Evolutionary conservation across 805 yeast genomes (phyloP), one percentile per base, ranked within the genome.

Genomic region (Starmerella vaccinii): DNA sequence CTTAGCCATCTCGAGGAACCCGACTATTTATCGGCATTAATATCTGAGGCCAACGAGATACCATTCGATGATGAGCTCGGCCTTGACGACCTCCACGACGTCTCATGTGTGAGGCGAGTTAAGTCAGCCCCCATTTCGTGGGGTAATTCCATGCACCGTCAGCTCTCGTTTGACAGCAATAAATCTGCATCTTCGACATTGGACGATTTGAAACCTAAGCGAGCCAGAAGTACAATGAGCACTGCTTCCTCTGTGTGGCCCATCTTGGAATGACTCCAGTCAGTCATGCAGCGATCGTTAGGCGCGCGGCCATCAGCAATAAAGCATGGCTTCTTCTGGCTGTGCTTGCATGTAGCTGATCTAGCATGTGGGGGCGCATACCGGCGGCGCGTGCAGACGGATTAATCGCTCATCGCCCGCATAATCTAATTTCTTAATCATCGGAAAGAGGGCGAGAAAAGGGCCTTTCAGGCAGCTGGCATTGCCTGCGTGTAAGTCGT

Each of bases 31-130:
- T 65, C 62, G 39, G 68, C 61, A 10, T 38, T 72, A 15, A 49
- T 76, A 19, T 80, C 76, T 55, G 81, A 76, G 59, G 74, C 73
- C 43, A 76, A 76, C 53, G 66, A 61, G 2, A 66, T 76, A 4
- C 77, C 80, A 1, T 76, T 71, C 51, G 75, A 73, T 47, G 37
- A 33, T 2, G 42, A 29, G 1, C 35, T 42, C 22, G 46, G 29
- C 6, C 18, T 33, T 7, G 9, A 9, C 18, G 18, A 16, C 16
- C 16, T 15, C 37, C 6, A 8, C 8, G 18, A 33, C 18, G n/a
- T 8, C 6, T 8, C 12, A 34, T 5, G 3, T 8, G 23, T 60
- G 27, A 18, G 48, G 35, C 42, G 44, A 12, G 15, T 23, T 19
- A 18, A 16, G 23, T 9, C 34, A 21, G 13, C 44, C 32, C 35